Evolutionary conservation across 805 yeast genomes (phyloP), one percentile per base, ranked within the genome.

Genomic region (Jamesozyma jinghongensis): DNA sequence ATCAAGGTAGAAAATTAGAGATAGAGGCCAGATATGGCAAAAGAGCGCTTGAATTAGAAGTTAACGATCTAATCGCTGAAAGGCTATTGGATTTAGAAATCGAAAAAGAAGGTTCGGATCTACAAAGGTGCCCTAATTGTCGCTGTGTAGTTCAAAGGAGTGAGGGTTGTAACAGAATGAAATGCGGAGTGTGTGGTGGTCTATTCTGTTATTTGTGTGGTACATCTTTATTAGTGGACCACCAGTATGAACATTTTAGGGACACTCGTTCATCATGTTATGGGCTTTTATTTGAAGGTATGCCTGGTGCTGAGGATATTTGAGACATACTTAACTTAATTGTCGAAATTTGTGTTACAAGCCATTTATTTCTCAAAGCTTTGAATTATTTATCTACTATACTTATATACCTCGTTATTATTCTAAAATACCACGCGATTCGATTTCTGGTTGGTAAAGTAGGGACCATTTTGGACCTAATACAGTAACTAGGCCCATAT

Each of bases 151-250:
- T 75, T 5, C 75, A 75, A 43, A 68, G 75, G 42, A 61, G 69
- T 19, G 82, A 77, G 47, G 85, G 84, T 4, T 79, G 84, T 54
- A 78, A 77, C 50, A 76, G 74, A 50, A 76, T 79, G 79, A 66
- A 63, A 30, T 78, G 85, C 50, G 47, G 65, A 0, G 58, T 67
- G 5, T 79, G 85, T 45, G 47, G 49, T 4, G 61, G 70, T 0
- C 50, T 56, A 33, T 78, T 79, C 46, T 78, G 85, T 51, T 73
- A 71, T 44, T 34, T 75, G 8, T 79, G 85, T 59, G 79, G 78
- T 2, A 53, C 50, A 2, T 45, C 56, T 13, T 50, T 74, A 41
- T 48, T 57, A 17, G 55, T 57, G 4, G 57, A 52, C 5, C 69
- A 70, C 39, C 77, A 78, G 0, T 78, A 79, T 51, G 63, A 57